Evolutionary conservation across 1,139 yeast genomes (phyloP).

Genomic region (Saccharomyces hybrid): DNA sequence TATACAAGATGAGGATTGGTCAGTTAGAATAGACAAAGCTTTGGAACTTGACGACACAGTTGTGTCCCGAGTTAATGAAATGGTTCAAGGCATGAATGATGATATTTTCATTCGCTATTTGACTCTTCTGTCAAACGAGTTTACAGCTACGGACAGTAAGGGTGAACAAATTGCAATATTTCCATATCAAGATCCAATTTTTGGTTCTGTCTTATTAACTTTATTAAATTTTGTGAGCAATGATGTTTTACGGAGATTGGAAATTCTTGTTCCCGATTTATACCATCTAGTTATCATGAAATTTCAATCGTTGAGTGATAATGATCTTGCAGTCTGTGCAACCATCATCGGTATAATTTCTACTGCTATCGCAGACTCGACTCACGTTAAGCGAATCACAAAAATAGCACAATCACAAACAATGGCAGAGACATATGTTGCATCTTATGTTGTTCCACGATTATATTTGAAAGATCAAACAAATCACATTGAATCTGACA

Average conservation of each 20-base stretch:
- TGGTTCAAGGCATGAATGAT: conserved; percentile 17
- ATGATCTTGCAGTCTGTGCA: conserved; percentile 34
- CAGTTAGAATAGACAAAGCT: conserved; percentile 62
- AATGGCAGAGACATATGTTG: conserved; percentile 34
- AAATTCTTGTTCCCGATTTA: conserved; percentile 16
- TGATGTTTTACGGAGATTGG: conserved; percentile 18
- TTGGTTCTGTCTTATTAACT: conserved; percentile 28
- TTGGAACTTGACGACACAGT: conserved; percentile 54
- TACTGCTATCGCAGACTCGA: conserved; percentile 37
- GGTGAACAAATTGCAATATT: conserved; percentile 15
- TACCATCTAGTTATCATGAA: conserved; percentile 5
- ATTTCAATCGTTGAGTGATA: conserved; percentile 9
- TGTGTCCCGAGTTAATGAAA: conserved; percentile 32
- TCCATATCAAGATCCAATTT: conserved; percentile 14
- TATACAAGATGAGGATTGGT: conserved; percentile 71
- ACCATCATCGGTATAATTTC: conserved; percentile 42
- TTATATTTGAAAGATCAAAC: conserved; percentile 33
- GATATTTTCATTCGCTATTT: conserved; percentile 24
- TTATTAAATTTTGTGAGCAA: conserved; percentile 29
- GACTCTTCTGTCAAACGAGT: conserved; percentile 34
- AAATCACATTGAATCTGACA: background rate
- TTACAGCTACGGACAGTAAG: conserved; percentile 24
- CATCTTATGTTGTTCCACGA: conserved; percentile 49
- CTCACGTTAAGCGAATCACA: conserved; percentile 8
- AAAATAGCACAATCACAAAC: background rate